phyloP scores from a whole-genome alignment of 176 grass and related monocot species.

The Tillandsia leiboldiana region DNA sequence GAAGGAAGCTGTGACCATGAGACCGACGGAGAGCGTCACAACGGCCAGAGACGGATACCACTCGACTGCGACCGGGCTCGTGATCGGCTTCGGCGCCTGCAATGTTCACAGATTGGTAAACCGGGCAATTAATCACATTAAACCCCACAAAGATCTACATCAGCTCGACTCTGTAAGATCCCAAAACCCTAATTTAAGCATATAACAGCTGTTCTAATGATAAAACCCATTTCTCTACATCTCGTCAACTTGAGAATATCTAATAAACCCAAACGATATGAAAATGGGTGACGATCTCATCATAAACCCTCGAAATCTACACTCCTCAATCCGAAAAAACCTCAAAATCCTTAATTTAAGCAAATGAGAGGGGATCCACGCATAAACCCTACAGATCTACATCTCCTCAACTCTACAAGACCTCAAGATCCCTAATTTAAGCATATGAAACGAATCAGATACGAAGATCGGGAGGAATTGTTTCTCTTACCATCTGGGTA shows the following conservation, averaged over 20 bases:
- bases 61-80: constrained; percentile 73
- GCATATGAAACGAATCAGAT: not conserved
- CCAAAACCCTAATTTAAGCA: too few relatives aligned
- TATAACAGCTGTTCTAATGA: too few relatives aligned
- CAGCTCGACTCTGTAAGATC: too few relatives aligned
- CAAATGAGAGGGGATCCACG: not conserved
- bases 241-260: too few relatives aligned
- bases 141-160: too few relatives aligned
- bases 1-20: constrained; percentile 79
- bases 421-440: not conserved
- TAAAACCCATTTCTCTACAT: too few relatives aligned
- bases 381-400: not conserved
- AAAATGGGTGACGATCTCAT: too few relatives aligned
- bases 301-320: not conserved
- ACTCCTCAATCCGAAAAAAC: not conserved
- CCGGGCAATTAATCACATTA: too few relatives aligned
- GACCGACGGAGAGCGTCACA: constrained; percentile 51
- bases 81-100: constrained; percentile 80
- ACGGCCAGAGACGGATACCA: constrained; percentile 78
- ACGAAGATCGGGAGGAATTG: not conserved
- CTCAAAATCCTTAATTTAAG: not conserved
- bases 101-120: constrained; percentile 9
- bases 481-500: not conserved
- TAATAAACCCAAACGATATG: too few relatives aligned
- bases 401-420: not conserved